phyloP scores from a whole-genome alignment of 2,329 filamentous ascomycete genomes.

The Venturia carpophila region DNA sequence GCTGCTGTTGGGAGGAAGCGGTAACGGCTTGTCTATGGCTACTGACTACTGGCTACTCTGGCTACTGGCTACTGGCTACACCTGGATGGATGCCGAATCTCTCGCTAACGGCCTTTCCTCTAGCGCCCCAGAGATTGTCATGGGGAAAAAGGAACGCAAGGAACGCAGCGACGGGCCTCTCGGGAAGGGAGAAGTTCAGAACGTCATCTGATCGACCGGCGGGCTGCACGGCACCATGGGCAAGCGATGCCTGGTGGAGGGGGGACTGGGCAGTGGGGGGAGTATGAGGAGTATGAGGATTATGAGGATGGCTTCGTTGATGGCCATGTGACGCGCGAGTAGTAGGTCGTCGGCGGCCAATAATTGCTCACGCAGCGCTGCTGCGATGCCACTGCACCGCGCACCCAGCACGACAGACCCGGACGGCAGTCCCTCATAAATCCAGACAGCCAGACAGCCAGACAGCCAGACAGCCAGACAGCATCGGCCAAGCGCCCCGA shows the following conservation, averaged over 20 bases:
- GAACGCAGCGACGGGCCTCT: neutral
- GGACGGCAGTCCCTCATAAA: neutral
- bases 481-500: slow-evolving; percentile 1
- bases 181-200: neutral
- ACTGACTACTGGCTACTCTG: no score
- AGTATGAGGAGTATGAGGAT: no score
- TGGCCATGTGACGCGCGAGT: neutral
- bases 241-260: neutral
- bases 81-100: slow-evolving; percentile 2
- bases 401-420: no score
- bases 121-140: slow-evolving; percentile 1
- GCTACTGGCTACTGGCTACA: no score
- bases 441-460: neutral
- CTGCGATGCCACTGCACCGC: no score
- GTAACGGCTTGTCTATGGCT: neutral
- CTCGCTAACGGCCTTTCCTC: slow-evolving; percentile 5
- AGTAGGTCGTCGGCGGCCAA: no score
- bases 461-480: neutral
- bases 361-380: no score
- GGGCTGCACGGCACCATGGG: neutral
- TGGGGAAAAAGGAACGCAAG: neutral
- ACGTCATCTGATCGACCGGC: neutral
- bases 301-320: neutral
- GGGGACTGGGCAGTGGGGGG: no score
- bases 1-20: neutral